phyloP scores from a whole-genome alignment of 345 rosid genomes.

The Orychophragmus violaceus region DNA sequence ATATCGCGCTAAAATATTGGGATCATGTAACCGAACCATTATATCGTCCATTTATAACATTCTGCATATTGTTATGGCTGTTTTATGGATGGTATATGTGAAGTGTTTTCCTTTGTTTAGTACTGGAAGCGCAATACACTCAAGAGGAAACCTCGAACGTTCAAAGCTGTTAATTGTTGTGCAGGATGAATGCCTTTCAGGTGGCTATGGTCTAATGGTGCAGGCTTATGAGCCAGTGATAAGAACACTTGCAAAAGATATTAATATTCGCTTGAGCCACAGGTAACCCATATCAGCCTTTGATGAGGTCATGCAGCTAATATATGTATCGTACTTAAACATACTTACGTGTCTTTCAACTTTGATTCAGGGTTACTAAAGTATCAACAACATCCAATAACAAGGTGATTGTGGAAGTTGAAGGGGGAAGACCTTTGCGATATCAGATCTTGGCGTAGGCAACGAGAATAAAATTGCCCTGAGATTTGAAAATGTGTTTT shows the following conservation, averaged over 20 bases:
- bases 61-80: background rate
- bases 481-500: conserved; percentile 56
- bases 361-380: conserved; percentile 49
- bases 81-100: background rate
- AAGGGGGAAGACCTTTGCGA: conserved; percentile 70
- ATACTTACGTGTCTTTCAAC: background rate
- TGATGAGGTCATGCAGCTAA: background rate
- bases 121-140: background rate
- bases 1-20: conserved; percentile 81
- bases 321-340: background rate
- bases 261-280: conserved; percentile 61
- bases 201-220: conserved; percentile 95
- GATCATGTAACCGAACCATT: conserved; percentile 58
- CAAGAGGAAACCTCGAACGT: background rate
- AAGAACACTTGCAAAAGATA: conserved; percentile 70
- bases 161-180: conserved; percentile 17
- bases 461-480: conserved; percentile 78
- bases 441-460: conserved; percentile 77
- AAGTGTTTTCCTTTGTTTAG: background rate
- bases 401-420: conserved; percentile 54
- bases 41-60: background rate
- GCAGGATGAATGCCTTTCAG: conserved; percentile 83
- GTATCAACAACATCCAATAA: conserved; percentile 37
- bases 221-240: conserved; percentile 81
- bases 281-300: too few relatives aligned